Evolutionary conservation across 2,329 filamentous ascomycete genomes (phyloP).

Genomic region (Fusarium verticillioides): DNA sequence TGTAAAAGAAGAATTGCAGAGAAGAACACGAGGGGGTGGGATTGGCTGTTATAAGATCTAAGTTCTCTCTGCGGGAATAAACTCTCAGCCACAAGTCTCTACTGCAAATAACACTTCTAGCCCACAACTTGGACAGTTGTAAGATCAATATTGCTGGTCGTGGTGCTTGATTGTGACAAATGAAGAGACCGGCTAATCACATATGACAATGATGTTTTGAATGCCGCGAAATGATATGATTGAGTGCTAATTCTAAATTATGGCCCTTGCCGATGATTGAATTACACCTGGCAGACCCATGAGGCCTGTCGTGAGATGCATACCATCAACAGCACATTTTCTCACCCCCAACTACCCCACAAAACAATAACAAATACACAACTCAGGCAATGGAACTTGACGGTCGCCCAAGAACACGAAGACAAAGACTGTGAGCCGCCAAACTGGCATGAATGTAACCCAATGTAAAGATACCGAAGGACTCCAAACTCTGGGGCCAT

Average conservation of each 20-base stretch:
- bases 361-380: neutral
- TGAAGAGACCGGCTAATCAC: rapidly evolving
- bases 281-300: neutral
- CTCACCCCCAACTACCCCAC: neutral
- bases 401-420: neutral
- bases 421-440: neutral
- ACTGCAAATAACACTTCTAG: too few relatives aligned
- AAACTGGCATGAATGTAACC: neutral
- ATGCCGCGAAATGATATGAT: neutral
- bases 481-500: neutral
- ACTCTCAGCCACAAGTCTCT: too few relatives aligned
- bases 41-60: neutral
- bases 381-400: neutral
- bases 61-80: too few relatives aligned
- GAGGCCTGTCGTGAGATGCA: neutral
- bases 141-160: neutral
- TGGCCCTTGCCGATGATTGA: neutral
- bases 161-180: neutral
- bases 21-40: neutral
- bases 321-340: neutral
- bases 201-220: neutral
- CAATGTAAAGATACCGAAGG: neutral
- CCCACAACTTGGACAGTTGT: too few relatives aligned
- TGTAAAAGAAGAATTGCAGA: neutral
- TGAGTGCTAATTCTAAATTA: constrained; percentile 1